Percentiles rank a stretch among this genome's conserved stretches.
Evolutionary conservation across 768 basidiomycete genomes (phyloP).

Genomic region (Leccinum ochraceum): DNA sequence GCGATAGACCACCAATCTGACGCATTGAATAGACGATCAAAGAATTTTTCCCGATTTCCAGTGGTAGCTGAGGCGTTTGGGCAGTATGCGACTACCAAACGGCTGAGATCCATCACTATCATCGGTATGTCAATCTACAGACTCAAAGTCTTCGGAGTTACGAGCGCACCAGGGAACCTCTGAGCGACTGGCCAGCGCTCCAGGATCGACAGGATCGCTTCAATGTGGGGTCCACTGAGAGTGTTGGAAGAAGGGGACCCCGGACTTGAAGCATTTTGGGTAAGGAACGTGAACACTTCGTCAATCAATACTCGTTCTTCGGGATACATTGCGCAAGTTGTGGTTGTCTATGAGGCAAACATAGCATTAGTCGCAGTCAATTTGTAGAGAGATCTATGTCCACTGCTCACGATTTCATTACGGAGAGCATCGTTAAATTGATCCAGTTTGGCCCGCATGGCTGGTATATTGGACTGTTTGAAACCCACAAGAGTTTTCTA

Average conservation of each 20-base stretch:
- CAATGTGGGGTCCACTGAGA: slow-evolving; percentile 52
- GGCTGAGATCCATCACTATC: slow-evolving; percentile 82
- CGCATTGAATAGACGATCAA: slow-evolving; percentile 63
- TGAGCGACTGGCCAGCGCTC: slow-evolving; percentile 74
- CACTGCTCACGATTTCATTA: slow-evolving; percentile 61
- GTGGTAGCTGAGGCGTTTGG: slow-evolving; percentile 50
- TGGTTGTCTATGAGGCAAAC: slow-evolving; percentile 54
- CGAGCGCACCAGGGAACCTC: slow-evolving; percentile 64
- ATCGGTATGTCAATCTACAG: slow-evolving; percentile 2
- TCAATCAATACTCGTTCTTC: slow-evolving; percentile 59
- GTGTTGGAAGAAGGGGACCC: slow-evolving; percentile 30
- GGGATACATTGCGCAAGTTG: slow-evolving; percentile 67
- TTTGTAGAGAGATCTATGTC: not conserved
- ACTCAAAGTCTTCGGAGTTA: not conserved
- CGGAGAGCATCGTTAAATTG: slow-evolving; percentile 72
- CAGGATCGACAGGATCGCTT: slow-evolving; percentile 62
- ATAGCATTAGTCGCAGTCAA: not conserved
- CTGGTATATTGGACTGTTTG: slow-evolving; percentile 78
- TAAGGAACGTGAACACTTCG: slow-evolving; percentile 62
- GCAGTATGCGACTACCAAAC: slow-evolving; percentile 69
- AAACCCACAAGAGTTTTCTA: slow-evolving; percentile 73
- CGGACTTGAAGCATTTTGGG: slow-evolving; percentile 44
- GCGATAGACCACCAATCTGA: slow-evolving; percentile 56
- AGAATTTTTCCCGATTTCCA: slow-evolving; percentile 50
- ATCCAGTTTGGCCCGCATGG: slow-evolving; percentile 76